phyloP scores from a whole-genome alignment of 1,284 basidiomycete genomes.

The Cutaneotrichosporon spelunceum region DNA sequence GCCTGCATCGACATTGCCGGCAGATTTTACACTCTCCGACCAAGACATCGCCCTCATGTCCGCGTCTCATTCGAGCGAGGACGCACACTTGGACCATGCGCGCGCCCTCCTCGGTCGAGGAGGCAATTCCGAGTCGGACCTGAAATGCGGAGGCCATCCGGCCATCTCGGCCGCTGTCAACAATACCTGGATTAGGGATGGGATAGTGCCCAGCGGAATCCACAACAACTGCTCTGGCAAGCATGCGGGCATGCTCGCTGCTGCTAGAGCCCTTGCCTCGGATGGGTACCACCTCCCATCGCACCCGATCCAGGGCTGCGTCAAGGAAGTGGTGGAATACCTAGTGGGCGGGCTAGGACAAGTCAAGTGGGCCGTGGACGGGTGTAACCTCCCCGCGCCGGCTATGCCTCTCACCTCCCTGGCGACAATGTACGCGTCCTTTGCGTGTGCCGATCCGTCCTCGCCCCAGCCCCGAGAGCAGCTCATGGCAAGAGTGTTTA shows the following conservation, averaged over 20 bases:
- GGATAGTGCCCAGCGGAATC: background rate
- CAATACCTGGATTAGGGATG: background rate
- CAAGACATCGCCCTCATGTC: conserved; percentile 12
- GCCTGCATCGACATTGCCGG: background rate
- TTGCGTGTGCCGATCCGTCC: background rate
- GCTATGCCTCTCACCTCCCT: conserved; percentile 8
- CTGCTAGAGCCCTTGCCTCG: background rate
- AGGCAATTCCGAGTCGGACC: background rate
- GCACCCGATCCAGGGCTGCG: conserved; percentile 2
- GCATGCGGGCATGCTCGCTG: conserved; percentile 9
- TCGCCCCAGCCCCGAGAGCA: background rate
- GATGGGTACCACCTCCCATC: background rate
- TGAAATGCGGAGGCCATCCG: conserved; percentile 5
- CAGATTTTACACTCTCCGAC: background rate
- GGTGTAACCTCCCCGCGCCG: conserved; percentile 17
- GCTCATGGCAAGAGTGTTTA: conserved; percentile 6
- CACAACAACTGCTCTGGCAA: conserved; percentile 14
- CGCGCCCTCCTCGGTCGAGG: background rate
- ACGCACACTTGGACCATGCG: background rate
- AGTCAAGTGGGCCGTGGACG: conserved; percentile 9
- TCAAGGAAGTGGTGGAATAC: background rate
- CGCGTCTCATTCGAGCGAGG: conserved; percentile 9
- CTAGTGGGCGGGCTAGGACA: background rate
- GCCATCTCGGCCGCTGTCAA: conserved; percentile 1
- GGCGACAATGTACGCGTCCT: conserved; percentile 8